Conservation (phyloP, 768 basidiomycete genomes). For the Hygrophoropsis aurantiaca region DNA sequence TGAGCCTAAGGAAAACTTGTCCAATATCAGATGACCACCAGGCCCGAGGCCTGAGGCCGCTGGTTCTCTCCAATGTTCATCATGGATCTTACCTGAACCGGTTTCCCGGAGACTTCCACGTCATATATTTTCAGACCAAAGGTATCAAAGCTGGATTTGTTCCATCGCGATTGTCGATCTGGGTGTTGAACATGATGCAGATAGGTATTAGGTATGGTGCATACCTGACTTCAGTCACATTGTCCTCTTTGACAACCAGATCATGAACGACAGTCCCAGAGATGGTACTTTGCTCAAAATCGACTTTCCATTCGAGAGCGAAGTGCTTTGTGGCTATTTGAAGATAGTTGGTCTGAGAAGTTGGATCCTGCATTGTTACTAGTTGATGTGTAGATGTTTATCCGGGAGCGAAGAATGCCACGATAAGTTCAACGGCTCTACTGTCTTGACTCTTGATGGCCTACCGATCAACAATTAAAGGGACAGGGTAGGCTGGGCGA, state of each 20-base stretch:
- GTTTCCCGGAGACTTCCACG: conserved; percentile 52
- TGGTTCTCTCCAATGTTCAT: too few relatives aligned
- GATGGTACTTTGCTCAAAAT: conserved; percentile 64
- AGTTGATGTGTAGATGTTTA: too few relatives aligned
- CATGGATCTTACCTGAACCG: conserved; percentile 41
- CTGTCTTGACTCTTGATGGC: too few relatives aligned
- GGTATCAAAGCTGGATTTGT: conserved; percentile 64
- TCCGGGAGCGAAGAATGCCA: too few relatives aligned
- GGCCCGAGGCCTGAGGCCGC: neutral
- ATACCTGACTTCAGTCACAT: conserved; percentile 61
- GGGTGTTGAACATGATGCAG: neutral
- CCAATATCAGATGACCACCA: neutral
- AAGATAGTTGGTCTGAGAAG: conserved; percentile 80
- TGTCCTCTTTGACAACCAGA: conserved; percentile 52
- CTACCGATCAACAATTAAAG: too few relatives aligned
- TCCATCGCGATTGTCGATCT: too few relatives aligned
- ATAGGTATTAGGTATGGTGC: conserved; percentile 18
- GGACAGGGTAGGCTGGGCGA: too few relatives aligned
- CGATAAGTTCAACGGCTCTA: too few relatives aligned
- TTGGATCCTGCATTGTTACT: conserved; percentile 46
- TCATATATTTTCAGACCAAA: conserved; percentile 59
- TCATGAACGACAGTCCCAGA: conserved; percentile 65
- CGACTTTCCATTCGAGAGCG: conserved; percentile 73
- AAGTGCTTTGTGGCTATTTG: conserved; percentile 67
- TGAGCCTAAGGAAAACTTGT: conserved; percentile 55